phyloP scores from a whole-genome alignment of 768 basidiomycete genomes.

The Calocera cornea region DNA sequence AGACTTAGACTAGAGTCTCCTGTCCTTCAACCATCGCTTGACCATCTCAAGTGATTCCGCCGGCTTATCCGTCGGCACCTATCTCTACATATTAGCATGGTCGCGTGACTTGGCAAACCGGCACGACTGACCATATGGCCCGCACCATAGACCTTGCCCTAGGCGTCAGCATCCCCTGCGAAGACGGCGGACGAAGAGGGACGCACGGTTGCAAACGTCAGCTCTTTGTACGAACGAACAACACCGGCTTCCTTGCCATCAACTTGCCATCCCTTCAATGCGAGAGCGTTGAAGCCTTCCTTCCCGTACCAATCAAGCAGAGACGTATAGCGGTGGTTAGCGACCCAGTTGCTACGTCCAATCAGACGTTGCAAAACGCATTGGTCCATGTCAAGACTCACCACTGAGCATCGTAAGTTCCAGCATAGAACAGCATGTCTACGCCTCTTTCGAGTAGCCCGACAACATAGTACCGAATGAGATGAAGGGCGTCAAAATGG shows the following conservation, averaged over 20 bases:
- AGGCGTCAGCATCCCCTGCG: too few relatives aligned
- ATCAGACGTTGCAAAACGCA: neutral
- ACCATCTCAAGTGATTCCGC: slow-evolving; percentile 38
- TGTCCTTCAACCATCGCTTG: slow-evolving; percentile 32
- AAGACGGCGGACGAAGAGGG: too few relatives aligned
- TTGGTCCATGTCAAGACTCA: slow-evolving; percentile 43
- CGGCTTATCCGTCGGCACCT: slow-evolving; percentile 55
- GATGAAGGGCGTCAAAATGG: slow-evolving; percentile 49
- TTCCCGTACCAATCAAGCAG: slow-evolving; percentile 58
- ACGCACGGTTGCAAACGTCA: slow-evolving; percentile 55
- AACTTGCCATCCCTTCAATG: slow-evolving; percentile 42
- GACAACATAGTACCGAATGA: slow-evolving; percentile 39
- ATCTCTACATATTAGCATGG: neutral
- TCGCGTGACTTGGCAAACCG: neutral
- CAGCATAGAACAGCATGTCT: slow-evolving; percentile 59
- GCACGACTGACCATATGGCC: neutral
- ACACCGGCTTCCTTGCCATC: slow-evolving; percentile 41
- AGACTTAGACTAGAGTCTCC: neutral
- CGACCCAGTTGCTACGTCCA: slow-evolving; percentile 33
- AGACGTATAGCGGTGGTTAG: slow-evolving; percentile 65
- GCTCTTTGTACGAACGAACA: slow-evolving; percentile 39
- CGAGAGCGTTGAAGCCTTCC: slow-evolving; percentile 33
- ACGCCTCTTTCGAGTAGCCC: slow-evolving; percentile 64
- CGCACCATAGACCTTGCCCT: too few relatives aligned
- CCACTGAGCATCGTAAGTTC: slow-evolving; percentile 26